phyloP scores from a whole-genome alignment of 2,329 filamentous ascomycete species.

The Lomentospora prolificans region DNA sequence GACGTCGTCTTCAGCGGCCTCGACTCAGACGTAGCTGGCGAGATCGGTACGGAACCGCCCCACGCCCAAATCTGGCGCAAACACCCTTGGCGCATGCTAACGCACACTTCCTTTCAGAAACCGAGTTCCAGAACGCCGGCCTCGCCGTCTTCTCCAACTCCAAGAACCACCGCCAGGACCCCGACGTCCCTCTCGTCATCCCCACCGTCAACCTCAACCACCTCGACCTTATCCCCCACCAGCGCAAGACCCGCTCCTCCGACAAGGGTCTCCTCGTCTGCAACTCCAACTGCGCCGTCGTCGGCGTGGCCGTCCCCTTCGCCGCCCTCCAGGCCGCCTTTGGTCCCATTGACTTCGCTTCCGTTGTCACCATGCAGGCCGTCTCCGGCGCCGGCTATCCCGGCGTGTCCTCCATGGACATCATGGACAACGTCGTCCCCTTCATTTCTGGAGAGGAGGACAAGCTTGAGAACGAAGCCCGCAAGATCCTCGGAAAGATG shows the following conservation, averaged over 20 bases:
- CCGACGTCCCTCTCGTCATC: slow-evolving; percentile 83
- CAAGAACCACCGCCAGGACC: slow-evolving; percentile 90
- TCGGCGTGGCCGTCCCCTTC: slow-evolving; percentile 90
- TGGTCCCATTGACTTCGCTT: slow-evolving; percentile 65
- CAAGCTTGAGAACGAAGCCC: slow-evolving; percentile 88
- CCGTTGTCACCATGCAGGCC: slow-evolving; percentile 88
- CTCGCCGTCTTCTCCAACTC: slow-evolving; percentile 94
- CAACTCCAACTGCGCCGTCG: slow-evolving; percentile 97
- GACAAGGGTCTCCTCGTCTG: slow-evolving; percentile 88
- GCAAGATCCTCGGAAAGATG: slow-evolving; percentile 80
- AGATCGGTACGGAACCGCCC: slow-evolving; percentile 72
- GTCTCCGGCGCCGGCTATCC: slow-evolving; percentile 89
- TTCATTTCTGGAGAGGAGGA: slow-evolving; percentile 92
- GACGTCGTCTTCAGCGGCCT: slow-evolving; percentile 90
- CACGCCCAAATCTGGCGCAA: too few species aligned
- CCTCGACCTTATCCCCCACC: slow-evolving; percentile 80
- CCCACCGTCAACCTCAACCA: slow-evolving; percentile 90
- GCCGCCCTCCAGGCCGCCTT: slow-evolving; percentile 81
- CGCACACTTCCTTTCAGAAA: slow-evolving; percentile 48
- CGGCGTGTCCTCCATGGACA: slow-evolving; percentile 86
- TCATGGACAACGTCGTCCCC: slow-evolving; percentile 91
- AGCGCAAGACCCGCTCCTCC: slow-evolving; percentile 62
- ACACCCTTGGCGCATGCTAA: too few species aligned
- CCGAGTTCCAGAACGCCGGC: slow-evolving; percentile 80
- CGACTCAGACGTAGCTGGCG: slow-evolving; percentile 84